Conservation (phyloP, 768 basidiomycete genomes). For the Hericium rajendrae region DNA sequence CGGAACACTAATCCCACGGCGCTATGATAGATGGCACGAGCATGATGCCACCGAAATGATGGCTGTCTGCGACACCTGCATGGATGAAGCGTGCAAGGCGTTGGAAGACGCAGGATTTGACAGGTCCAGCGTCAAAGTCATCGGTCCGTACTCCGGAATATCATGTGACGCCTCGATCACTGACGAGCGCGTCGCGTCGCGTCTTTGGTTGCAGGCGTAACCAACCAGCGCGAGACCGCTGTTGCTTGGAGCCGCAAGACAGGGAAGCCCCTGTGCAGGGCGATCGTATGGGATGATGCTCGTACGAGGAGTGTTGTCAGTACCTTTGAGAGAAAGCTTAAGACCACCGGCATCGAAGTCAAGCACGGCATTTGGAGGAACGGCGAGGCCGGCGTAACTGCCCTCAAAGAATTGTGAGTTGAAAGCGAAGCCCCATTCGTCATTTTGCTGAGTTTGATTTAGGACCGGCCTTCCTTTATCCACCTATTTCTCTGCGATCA, state of each 20-base stretch:
- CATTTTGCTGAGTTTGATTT: slow-evolving; percentile 9
- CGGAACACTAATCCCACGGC: background rate
- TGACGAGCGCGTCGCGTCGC: slow-evolving; percentile 3
- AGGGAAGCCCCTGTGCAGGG: slow-evolving; percentile 79
- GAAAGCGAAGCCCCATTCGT: background rate
- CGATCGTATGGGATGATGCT: slow-evolving; percentile 96
- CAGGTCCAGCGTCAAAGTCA: slow-evolving; percentile 77
- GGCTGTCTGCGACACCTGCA: slow-evolving; percentile 62
- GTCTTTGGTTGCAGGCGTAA: slow-evolving; percentile 58
- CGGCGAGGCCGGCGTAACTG: slow-evolving; percentile 58
- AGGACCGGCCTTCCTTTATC: slow-evolving; percentile 93
- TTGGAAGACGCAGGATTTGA: slow-evolving; percentile 72
- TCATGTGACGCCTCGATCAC: background rate
- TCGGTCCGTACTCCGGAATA: slow-evolving; percentile 47
- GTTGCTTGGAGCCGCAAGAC: slow-evolving; percentile 88
- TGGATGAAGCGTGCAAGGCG: slow-evolving; percentile 57
- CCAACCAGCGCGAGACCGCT: slow-evolving; percentile 95
- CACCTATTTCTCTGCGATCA: slow-evolving; percentile 97
- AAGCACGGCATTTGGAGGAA: slow-evolving; percentile 55
- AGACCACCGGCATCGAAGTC: slow-evolving; percentile 67
- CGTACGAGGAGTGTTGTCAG: slow-evolving; percentile 80
- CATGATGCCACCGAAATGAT: slow-evolving; percentile 85
- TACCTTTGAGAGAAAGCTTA: slow-evolving; percentile 66
- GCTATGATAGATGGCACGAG: slow-evolving; percentile 74
- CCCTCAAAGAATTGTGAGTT: slow-evolving; percentile 57